Conservation (phyloP, 495 filamentous ascomycete genomes). For the Melanomma pulvis-pyrius region DNA sequence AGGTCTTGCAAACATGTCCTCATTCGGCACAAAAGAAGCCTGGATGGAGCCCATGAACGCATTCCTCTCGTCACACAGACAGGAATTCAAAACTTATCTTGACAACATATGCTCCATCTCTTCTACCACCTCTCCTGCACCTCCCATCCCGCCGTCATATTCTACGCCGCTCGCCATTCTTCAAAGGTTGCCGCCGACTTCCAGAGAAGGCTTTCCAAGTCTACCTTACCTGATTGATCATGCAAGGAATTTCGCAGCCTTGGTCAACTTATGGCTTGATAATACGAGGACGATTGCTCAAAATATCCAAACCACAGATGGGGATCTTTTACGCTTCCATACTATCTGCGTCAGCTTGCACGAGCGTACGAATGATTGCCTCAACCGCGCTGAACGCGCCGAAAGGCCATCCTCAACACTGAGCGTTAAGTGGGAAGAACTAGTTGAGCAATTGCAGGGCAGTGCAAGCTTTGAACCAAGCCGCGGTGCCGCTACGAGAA, state of each 20-base stretch:
- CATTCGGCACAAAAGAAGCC: conserved; percentile 89
- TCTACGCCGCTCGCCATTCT: conserved; percentile 92
- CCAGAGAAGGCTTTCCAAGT: conserved; percentile 90
- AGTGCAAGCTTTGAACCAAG: conserved; percentile 30
- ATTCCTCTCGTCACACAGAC: conserved; percentile 64
- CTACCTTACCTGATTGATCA: conserved; percentile 94
- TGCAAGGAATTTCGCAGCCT: conserved; percentile 80
- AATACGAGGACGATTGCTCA: conserved; percentile 52
- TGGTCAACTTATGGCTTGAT: conserved; percentile 88
- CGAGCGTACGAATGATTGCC: conserved; percentile 71
- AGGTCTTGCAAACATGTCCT: conserved; percentile 89
- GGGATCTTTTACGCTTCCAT: conserved; percentile 73
- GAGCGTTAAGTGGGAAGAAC: conserved; percentile 70
- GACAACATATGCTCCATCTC: conserved; percentile 84
- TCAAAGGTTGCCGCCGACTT: conserved; percentile 75
- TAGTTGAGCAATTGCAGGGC: conserved; percentile 64
- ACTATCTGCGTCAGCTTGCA: conserved; percentile 70
- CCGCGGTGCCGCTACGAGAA: conserved; percentile 19
- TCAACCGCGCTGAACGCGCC: conserved; percentile 70
- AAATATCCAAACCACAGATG: conserved; percentile 56
- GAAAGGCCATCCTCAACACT: conserved; percentile 63
- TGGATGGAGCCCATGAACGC: conserved; percentile 99
- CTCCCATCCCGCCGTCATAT: conserved; percentile 76
- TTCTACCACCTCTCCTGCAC: conserved; percentile 53
- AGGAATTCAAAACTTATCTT: conserved; percentile 83